Percentiles rank a stretch among this genome's conserved stretches.
Conservation (phyloP, 495 filamentous ascomycete species). For the Gamarada debralockiae region DNA sequence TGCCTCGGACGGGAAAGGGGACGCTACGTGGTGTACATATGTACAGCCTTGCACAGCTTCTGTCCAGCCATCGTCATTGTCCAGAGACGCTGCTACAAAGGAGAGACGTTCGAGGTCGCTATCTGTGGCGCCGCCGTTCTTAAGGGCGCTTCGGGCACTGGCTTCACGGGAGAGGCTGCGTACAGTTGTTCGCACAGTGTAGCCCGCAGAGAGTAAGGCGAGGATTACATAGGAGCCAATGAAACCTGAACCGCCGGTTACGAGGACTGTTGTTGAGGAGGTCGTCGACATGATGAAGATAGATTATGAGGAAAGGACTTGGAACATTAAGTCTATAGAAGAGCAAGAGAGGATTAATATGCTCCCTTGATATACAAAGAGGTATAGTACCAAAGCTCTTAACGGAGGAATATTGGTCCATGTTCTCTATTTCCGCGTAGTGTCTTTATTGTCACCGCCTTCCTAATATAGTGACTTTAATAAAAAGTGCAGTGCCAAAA, state of each 20-base stretch:
- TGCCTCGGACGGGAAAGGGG: slow-evolving; percentile 1
- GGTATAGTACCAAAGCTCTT: neutral
- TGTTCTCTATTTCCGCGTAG: neutral
- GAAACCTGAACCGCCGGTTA: slow-evolving; percentile 31
- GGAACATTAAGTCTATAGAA: neutral
- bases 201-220: slow-evolving; percentile 22
- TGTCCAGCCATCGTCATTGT: slow-evolving; percentile 5
- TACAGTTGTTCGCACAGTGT: slow-evolving; percentile 22
- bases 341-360: neutral
- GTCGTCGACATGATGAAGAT: neutral
- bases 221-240: slow-evolving; percentile 29
- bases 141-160: neutral
- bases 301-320: neutral
- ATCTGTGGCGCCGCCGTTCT: neutral
- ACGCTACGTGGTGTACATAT: slow-evolving; percentile 5
- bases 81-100: neutral
- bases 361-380: neutral
- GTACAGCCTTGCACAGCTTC: slow-evolving; percentile 2
- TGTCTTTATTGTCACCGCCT: neutral
- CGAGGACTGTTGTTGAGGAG: slow-evolving; percentile 22
- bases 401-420: neutral
- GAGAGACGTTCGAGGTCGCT: slow-evolving; percentile 1
- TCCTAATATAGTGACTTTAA: neutral
- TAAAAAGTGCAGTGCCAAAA: neutral
- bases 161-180: slow-evolving; percentile 11